phyloP scores from a whole-genome alignment of 768 basidiomycete genomes.

The Stropharia rugosoannulata region DNA sequence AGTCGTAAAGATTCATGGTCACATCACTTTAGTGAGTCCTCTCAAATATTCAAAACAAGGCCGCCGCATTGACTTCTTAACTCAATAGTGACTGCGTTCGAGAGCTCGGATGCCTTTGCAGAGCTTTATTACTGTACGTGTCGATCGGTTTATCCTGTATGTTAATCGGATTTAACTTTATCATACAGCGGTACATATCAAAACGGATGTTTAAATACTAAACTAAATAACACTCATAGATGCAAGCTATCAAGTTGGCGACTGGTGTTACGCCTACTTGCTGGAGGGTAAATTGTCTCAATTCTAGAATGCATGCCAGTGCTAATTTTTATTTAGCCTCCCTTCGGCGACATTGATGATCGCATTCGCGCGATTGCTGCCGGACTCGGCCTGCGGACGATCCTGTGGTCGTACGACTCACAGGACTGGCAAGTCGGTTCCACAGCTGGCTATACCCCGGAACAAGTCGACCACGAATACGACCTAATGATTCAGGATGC shows the following conservation, averaged over 20 bases:
- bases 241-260: conserved; percentile 54
- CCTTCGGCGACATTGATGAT: conserved; percentile 71
- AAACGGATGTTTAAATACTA: too few relatives aligned
- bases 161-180: background rate
- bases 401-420: conserved; percentile 75
- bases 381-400: conserved; percentile 64
- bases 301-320: background rate
- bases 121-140: conserved; percentile 73
- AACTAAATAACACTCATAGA: conserved; percentile 23
- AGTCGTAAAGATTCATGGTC: conserved; percentile 47
- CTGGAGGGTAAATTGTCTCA: conserved; percentile 47
- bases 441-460: conserved; percentile 35
- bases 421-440: conserved; percentile 70
- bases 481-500: conserved; percentile 48
- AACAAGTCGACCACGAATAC: conserved; percentile 54
- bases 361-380: conserved; percentile 72
- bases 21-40: conserved; percentile 48
- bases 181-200: conserved; percentile 18
- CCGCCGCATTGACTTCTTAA: background rate
- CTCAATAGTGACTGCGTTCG: conserved; percentile 51
- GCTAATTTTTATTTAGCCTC: conserved; percentile 38
- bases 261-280: conserved; percentile 57
- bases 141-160: background rate
- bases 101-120: conserved; percentile 68
- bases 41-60: background rate